Base-by-base conservation (phyloP, 345 rosid species). In the Moringa oleifera region DNA sequence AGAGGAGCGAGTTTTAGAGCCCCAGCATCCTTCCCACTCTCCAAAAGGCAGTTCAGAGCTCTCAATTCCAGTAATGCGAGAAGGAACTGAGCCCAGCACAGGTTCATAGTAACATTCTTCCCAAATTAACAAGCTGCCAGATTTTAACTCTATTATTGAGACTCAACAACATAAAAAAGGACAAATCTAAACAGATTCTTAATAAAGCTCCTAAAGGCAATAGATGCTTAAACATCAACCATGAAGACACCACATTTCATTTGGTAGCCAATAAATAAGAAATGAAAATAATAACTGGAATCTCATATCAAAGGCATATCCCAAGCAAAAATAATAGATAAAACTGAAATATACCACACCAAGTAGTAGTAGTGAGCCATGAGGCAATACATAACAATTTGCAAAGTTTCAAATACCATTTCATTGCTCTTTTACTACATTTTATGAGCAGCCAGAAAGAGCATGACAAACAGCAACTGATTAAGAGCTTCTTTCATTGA, bases 101-200 rank as follows among this genome's bases (percentile, higher is more conserved):
- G 85, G 68, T 73, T 84, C 84, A 22, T 67, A 72, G 58, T 83
- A 79, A 63, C 87, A 87, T 72, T 87, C 97, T 75, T 95, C 99
- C 99, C 97, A 95, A 51, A 91, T 91, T 68, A 95, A 75, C 64
- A 95, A 77, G 77, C 99, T 91, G 79, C 68, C 58, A 50, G 36
- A 61, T 20, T 10, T 22, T 20, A 28, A 28, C 23, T 2, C 46
- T 18, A 51, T 51, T 16, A 36, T 63, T 65, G 25, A 25, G 59
- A 77, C 24, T 50, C 8, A 23, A 28, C 18, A 58, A 50, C 45
- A 21, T 31, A 51, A 61, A 6, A 12, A 23, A 58, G 50, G 23
- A 24, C 53, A n/a, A 33, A 17, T 50, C 47, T 5, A 68, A 21
- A 12, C 61, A 23, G 53, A 41, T n/a, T 28, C 12, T 41, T 7